phyloP scores from a whole-genome alignment of 306 rosid genomes.

The Erythrophleum fordii region DNA sequence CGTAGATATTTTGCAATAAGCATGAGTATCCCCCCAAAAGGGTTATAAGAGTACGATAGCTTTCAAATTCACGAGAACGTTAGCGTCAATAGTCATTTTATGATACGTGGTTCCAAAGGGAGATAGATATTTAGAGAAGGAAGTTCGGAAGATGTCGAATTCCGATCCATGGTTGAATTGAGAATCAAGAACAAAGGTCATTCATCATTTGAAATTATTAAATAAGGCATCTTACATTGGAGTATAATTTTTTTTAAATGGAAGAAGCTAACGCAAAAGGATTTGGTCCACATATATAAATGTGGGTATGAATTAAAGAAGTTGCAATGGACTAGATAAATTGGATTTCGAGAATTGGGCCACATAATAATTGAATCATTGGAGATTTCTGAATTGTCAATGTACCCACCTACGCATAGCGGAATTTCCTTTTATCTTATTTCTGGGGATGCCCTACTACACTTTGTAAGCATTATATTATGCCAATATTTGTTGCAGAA shows the following conservation, averaged over 20 bases:
- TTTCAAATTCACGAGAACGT: constrained; percentile 36
- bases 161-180: neutral
- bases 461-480: neutral
- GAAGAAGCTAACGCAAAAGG: neutral
- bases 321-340: neutral
- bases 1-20: constrained; percentile 31
- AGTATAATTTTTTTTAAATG: neutral
- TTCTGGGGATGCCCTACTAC: constrained; percentile 14
- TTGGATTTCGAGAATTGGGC: constrained; percentile 28
- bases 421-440: constrained; percentile 16
- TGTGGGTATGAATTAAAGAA: constrained; percentile 20
- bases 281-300: constrained; percentile 20
- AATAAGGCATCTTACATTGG: neutral
- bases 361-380: constrained; percentile 34
- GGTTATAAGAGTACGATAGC: constrained; percentile 5
- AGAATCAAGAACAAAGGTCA: constrained; percentile 16
- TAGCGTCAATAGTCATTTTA: neutral
- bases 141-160: neutral
- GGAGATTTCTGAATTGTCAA: constrained; percentile 32
- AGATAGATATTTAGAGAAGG: neutral
- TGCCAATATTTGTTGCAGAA: constrained; percentile 15
- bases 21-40: neutral
- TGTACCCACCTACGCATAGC: constrained; percentile 10
- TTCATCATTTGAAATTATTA: neutral
- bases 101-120: constrained; percentile 22